phyloP scores from a whole-genome alignment of 768 basidiomycete species.

The Mycena indigotica region DNA sequence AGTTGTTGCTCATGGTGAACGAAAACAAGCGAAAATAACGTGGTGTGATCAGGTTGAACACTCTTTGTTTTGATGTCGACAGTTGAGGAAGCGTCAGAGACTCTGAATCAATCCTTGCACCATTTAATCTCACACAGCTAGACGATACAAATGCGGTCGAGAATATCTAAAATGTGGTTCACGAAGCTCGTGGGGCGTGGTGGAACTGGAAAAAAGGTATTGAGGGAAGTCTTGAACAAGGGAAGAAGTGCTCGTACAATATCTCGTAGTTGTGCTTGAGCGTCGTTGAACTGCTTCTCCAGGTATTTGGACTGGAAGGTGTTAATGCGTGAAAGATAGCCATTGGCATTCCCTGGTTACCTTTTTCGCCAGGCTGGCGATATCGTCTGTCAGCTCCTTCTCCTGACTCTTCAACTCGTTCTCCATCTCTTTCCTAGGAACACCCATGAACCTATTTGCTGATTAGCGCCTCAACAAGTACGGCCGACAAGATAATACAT shows the following conservation, averaged over 20 bases:
- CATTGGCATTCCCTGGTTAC: too few relatives aligned
- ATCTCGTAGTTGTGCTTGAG: slow-evolving; percentile 82
- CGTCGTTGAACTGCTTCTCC: slow-evolving; percentile 92
- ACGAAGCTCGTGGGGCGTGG: slow-evolving; percentile 48
- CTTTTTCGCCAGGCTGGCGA: slow-evolving; percentile 83
- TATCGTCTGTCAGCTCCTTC: slow-evolving; percentile 83
- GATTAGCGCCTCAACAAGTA: slow-evolving; percentile 6
- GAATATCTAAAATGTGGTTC: slow-evolving; percentile 2
- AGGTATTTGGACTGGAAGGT: slow-evolving; percentile 75
- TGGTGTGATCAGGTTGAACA: not conserved
- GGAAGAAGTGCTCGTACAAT: slow-evolving; percentile 55
- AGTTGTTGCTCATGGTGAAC: not conserved
- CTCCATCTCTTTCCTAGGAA: slow-evolving; percentile 80
- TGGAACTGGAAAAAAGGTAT: slow-evolving; percentile 49
- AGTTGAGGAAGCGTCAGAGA: not conserved
- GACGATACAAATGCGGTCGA: slow-evolving; percentile 13
- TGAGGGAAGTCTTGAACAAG: not conserved
- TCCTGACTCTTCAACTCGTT: slow-evolving; percentile 73
- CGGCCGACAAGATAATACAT: slow-evolving; percentile 60
- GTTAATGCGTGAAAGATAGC: too few relatives aligned
- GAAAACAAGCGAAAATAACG: not conserved
- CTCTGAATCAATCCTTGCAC: too few relatives aligned
- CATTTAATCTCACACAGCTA: slow-evolving; percentile 1
- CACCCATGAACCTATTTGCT: slow-evolving; percentile 89
- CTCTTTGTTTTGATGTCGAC: not conserved